Base-by-base conservation (phyloP, 768 basidiomycete species). In the Artomyces pyxidatus region DNA sequence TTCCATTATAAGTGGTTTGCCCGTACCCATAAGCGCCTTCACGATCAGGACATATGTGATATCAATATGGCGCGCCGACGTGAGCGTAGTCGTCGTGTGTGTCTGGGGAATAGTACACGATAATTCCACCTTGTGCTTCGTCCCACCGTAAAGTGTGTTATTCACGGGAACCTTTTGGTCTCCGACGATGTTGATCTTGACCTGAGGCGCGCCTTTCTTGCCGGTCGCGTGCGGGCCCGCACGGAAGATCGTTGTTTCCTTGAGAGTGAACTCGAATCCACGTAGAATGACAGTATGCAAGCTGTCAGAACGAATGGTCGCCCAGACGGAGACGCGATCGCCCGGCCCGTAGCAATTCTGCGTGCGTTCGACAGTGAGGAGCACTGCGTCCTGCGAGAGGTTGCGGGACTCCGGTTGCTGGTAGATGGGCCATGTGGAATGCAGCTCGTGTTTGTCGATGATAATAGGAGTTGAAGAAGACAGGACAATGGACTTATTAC, bases 371-470 rank as follows among this genome's bases (percentile, higher is more conserved):
- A 92, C 83, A 38, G 76, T 79, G 52, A 96, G 77, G 21, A 75
- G 81, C 16, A 91, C 74, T 23, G 82, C 83, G 3, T 89, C 83
- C 53, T 82, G 77, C 2, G 71, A 59, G 16, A 79, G 66, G 14
- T 77, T 73, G n/a, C 88, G 83, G 28, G 73, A 74, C 58, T 91
- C 87, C 10, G 77, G 76, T 61, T 90, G 86, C 42, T 77, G 78
- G 61, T 91, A 95, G 26, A 94, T 76, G 2, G 93, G 92, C 93
- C 93, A 96, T 1, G 88, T 84, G 4, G 91, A 86, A 60, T 95
- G 92, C 6, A 94, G 70, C 55, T 95, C 93, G 60, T 95, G 92
- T 65, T 95, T 96, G 71, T 90, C 87, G 58, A 96, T 88, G 53
- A 83, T 78, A 39, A 96, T 83, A 11, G 75, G 69, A 28, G 86